Evolutionary conservation across 2,329 filamentous ascomycete genomes (phyloP).

Genomic region (Didymella glomerata): DNA sequence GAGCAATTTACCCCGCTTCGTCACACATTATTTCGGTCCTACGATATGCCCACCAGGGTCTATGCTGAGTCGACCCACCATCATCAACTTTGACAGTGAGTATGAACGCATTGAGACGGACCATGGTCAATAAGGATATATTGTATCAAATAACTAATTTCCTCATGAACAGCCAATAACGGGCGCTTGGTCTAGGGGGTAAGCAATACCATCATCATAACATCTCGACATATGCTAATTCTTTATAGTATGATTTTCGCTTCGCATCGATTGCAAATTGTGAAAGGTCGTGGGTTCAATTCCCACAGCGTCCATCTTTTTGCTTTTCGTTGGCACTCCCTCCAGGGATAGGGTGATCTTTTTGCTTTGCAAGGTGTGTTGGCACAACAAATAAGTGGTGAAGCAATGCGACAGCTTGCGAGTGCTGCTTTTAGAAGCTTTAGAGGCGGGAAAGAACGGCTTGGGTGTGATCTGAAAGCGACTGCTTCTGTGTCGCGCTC

Average conservation of each 20-base stretch:
- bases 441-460: neutral
- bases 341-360: neutral
- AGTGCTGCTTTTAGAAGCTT: neutral
- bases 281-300: constrained; percentile 27
- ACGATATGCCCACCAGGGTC: no score
- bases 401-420: neutral
- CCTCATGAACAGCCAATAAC: constrained; percentile 13
- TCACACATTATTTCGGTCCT: no score
- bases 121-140: no score
- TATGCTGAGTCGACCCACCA: no score
- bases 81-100: no score
- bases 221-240: no score
- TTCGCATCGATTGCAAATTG: constrained; percentile 21
- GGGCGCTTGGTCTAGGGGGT: constrained; percentile 23
- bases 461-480: no score
- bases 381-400: neutral
- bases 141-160: no score
- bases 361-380: neutral
- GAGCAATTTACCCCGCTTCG: neutral
- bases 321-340: neutral
- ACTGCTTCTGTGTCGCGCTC: no score
- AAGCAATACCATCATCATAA: no score
- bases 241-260: constrained; percentile 25
- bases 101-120: no score
- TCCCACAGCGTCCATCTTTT: constrained; percentile 25